Conservation (phyloP, 2,329 filamentous ascomycete genomes). For the Cladosporium oxysporum region DNA sequence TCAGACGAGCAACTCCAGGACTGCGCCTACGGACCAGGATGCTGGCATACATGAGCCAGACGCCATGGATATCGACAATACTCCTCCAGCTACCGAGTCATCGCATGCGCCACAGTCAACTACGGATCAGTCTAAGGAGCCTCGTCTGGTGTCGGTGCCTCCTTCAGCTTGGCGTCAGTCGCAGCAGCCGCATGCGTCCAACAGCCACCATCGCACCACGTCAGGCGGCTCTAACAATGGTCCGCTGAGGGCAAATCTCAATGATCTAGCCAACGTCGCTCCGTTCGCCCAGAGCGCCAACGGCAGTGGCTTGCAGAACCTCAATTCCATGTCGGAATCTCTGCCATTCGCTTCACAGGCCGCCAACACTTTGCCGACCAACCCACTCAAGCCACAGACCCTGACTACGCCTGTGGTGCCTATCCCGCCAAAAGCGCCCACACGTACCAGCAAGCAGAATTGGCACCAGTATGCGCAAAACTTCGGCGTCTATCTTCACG, state of each 20-base stretch:
- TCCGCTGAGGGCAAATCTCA: constrained; percentile 43
- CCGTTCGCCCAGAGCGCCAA: constrained; percentile 47
- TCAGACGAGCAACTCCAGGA: constrained; percentile 24
- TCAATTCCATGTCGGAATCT: constrained; percentile 55
- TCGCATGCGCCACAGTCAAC: constrained; percentile 23
- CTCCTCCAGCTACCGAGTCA: constrained; percentile 33
- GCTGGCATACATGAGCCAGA: constrained; percentile 29
- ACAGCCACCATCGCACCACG: constrained; percentile 24
- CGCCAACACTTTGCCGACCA: constrained; percentile 45
- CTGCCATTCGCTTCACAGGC: constrained; percentile 62
- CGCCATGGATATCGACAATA: constrained; percentile 51
- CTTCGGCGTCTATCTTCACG: constrained; percentile 57
- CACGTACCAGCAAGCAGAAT: constrained; percentile 47
- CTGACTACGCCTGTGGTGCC: constrained; percentile 57
- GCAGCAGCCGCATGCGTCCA: constrained; percentile 24
- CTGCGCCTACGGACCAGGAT: neutral
- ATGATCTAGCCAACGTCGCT: constrained; percentile 50
- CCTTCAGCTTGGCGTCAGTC: constrained; percentile 35
- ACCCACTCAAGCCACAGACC: constrained; percentile 46
- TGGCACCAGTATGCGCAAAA: constrained; percentile 55
- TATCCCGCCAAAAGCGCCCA: constrained; percentile 40
- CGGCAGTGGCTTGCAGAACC: constrained; percentile 53
- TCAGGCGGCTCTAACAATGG: constrained; percentile 18
- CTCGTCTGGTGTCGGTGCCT: constrained; percentile 37
- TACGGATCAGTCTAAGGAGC: constrained; percentile 26